Percentiles rank a stretch among this genome's conserved stretches.
phyloP scores from a whole-genome alignment of 2,329 filamentous ascomycete species.

The Meredithiella fracta region DNA sequence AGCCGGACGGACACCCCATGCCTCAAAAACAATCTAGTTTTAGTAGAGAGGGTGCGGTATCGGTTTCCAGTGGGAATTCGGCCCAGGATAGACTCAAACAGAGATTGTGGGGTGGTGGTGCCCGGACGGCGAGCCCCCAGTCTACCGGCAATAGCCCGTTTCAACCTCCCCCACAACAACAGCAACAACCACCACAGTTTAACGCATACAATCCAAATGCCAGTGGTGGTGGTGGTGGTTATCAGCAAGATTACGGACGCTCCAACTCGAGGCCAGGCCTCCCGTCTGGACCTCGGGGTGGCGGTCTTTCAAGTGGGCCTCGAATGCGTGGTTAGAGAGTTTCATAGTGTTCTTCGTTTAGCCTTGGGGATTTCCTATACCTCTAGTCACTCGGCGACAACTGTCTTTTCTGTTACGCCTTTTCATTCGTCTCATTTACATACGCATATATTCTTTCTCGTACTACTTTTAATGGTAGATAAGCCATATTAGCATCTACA shows the following conservation, averaged over 20 bases:
- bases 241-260: conserved; percentile 9
- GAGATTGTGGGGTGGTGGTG: conserved; percentile 52
- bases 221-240: conserved; percentile 20
- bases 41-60: conserved; percentile 19
- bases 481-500: background rate
- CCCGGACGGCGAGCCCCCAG: conserved; percentile 40
- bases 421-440: background rate
- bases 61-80: conserved; percentile 39
- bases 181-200: conserved; percentile 3
- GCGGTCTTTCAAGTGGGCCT: conserved; percentile 20
- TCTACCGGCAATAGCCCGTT: conserved; percentile 25
- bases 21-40: conserved; percentile 11
- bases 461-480: background rate
- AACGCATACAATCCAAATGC: conserved; percentile 19
- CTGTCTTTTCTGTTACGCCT: background rate
- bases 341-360: background rate
- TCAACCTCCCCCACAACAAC: conserved; percentile 26
- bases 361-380: background rate
- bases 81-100: conserved; percentile 75
- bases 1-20: conserved; percentile 10
- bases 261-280: conserved; percentile 19
- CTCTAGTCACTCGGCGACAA: background rate
- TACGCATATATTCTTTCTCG: background rate
- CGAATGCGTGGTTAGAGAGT: conserved; percentile 25
- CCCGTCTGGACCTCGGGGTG: conserved; percentile 22